Conservation (phyloP, 345 rosid genomes). For the Eucalyptus pumila region DNA sequence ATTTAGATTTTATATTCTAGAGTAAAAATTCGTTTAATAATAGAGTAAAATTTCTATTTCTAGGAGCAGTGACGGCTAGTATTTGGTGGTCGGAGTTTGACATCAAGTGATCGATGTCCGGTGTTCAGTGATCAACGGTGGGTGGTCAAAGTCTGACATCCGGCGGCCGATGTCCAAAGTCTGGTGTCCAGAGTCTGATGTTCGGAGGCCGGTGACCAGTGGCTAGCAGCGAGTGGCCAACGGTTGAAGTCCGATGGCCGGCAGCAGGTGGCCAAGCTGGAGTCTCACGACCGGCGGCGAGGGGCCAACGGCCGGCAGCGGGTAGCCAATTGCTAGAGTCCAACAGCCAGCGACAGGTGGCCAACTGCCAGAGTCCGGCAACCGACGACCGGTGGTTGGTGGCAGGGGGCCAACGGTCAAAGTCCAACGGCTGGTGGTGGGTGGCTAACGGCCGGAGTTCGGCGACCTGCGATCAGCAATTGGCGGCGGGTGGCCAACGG, state of each 20-base stretch:
- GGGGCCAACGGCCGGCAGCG: rapidly evolving
- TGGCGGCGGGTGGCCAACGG: rapidly evolving
- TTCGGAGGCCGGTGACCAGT: rapidly evolving
- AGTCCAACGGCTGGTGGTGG: rapidly evolving
- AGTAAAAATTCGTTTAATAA: too few species aligned
- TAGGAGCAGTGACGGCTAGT: rapidly evolving
- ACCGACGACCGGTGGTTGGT: rapidly evolving
- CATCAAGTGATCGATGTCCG: rapidly evolving
- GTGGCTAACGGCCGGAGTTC: rapidly evolving
- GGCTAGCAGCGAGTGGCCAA: too few species aligned
- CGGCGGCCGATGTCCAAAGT: rapidly evolving
- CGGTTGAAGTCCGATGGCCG: rapidly evolving
- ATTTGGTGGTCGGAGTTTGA: rapidly evolving
- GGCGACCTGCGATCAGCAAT: rapidly evolving
- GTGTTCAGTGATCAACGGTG: rapidly evolving
- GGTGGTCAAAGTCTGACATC: rapidly evolving
- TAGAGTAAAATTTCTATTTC: too few species aligned
- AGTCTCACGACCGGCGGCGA: rapidly evolving
- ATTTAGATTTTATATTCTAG: too few species aligned
- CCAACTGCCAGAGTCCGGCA: rapidly evolving
- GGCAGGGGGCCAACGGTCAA: rapidly evolving
- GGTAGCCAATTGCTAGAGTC: rapidly evolving
- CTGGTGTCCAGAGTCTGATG: rapidly evolving
- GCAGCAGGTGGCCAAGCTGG: rapidly evolving
- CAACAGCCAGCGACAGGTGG: rapidly evolving